Percentiles rank a stretch among this genome's conserved stretches.
phyloP scores from a whole-genome alignment of 441 rosid genomes.

The Pelargonium fulgidum region DNA sequence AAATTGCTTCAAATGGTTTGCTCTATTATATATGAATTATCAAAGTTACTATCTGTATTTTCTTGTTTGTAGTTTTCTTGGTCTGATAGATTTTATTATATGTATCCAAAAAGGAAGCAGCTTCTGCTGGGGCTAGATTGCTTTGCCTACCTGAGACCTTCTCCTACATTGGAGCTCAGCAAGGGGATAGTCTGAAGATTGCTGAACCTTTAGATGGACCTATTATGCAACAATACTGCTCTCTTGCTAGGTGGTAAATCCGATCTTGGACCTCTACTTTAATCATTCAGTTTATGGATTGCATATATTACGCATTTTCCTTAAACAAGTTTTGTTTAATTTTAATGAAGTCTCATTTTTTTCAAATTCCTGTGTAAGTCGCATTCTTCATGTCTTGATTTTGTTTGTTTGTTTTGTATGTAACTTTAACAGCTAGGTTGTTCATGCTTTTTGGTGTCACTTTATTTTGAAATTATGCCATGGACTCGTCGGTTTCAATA shows the following conservation, averaged over 20 bases:
- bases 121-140: conserved; percentile 69
- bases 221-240: conserved; percentile 69
- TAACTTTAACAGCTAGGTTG: not conserved
- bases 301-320: not conserved
- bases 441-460: not conserved
- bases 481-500: not conserved
- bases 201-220: conserved; percentile 79
- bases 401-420: not conserved
- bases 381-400: not conserved
- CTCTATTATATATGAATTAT: not conserved
- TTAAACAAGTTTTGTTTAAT: not conserved
- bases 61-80: not conserved
- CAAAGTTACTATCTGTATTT: not conserved
- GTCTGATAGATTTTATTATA: conserved; percentile 7
- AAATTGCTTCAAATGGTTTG: conserved; percentile 8
- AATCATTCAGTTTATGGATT: not conserved
- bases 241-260: conserved; percentile 64
- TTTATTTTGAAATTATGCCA: not conserved
- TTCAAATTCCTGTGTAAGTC: not conserved
- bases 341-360: not conserved
- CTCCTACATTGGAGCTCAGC: conserved; percentile 55
- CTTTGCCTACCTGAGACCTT: conserved; percentile 89
- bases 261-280: not conserved
- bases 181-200: conserved; percentile 68
- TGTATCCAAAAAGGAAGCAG: conserved; percentile 62